These are phyloP conservation scores for Blechomonas ayalai DNA, from an alignment of 208 protist genomes.

Conservation along the genomic window DNA sequence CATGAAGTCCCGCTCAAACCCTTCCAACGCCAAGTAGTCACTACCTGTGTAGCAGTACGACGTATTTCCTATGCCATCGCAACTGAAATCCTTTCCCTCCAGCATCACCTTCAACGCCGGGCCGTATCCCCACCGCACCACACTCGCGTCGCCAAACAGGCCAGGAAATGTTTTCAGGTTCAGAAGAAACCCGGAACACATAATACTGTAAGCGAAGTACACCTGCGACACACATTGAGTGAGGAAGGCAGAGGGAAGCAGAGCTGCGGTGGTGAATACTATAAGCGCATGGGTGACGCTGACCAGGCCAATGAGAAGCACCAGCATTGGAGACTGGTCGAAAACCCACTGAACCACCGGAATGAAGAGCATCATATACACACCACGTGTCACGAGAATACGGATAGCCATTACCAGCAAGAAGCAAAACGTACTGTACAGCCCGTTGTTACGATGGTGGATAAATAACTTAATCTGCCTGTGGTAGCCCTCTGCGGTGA, in stretches of 20 bases:
- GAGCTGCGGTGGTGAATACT: constrained; percentile 17
- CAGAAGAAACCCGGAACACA: constrained; percentile 58
- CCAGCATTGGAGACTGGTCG: constrained; percentile 21
- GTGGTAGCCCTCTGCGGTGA: constrained; percentile 17
- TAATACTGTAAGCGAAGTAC: constrained; percentile 36
- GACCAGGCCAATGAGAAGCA: constrained; percentile 25
- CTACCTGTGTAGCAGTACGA: constrained; percentile 62
- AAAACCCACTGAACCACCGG: constrained; percentile 35
- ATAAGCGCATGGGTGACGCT: constrained; percentile 42
- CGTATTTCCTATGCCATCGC: constrained; percentile 46
- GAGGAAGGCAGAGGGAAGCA: constrained; percentile 18
- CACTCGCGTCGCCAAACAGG: constrained; percentile 21
- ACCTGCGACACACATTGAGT: constrained; percentile 14
- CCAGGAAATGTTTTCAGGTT: constrained; percentile 39
- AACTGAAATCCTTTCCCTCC: constrained; percentile 28
- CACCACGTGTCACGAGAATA: constrained; percentile 14
- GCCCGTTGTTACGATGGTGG: constrained; percentile 32
- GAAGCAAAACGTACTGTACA: constrained; percentile 40
- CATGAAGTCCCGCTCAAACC: constrained; percentile 35
- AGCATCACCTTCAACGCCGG: constrained; percentile 40
- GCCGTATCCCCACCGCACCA: constrained; percentile 57
- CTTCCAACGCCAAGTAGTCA: constrained; percentile 36
- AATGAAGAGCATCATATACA: constrained; percentile 32
- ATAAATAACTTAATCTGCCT: constrained; percentile 29
- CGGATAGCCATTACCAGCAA: constrained; percentile 24